phyloP scores from a whole-genome alignment of 2,329 filamentous ascomycete species.

The Cytospora piceae region DNA sequence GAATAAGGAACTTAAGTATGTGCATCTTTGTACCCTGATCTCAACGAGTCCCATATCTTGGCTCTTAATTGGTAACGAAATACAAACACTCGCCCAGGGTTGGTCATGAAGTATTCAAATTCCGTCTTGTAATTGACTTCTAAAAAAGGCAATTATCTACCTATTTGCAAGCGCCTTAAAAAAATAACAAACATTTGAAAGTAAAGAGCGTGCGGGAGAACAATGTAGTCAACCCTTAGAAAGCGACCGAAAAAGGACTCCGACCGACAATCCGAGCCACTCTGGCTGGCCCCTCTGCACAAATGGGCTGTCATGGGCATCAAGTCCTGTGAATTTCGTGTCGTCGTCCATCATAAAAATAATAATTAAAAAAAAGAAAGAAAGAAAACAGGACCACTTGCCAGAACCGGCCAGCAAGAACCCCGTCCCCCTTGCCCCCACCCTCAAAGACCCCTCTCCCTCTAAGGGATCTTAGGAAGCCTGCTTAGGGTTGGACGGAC shows the following conservation, averaged over 20 bases:
- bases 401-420: not conserved
- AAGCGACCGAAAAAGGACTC: not conserved
- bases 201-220: not conserved
- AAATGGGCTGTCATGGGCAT: not conserved
- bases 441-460: not conserved
- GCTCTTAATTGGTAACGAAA: no score
- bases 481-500: constrained; percentile 22
- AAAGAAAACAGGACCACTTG: no score
- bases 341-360: not conserved
- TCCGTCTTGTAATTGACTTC: not conserved
- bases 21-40: no score
- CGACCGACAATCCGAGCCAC: not conserved
- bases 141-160: not conserved
- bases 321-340: not conserved
- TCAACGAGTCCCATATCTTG: no score
- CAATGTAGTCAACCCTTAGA: not conserved
- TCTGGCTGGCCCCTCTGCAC: no score
- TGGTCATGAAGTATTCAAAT: no score
- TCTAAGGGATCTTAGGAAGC: not conserved
- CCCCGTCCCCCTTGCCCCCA: not conserved
- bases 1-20: no score
- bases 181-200: not conserved
- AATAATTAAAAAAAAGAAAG: no score
- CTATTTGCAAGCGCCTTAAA: not conserved
- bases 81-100: no score